A percentile compares a stretch with the other conserved stretches of the same genome.
These are phyloP conservation scores for Yamadazyma atmosphaerica DNA, from an alignment of 1,139 yeast species.

Conservation along the genomic window DNA sequence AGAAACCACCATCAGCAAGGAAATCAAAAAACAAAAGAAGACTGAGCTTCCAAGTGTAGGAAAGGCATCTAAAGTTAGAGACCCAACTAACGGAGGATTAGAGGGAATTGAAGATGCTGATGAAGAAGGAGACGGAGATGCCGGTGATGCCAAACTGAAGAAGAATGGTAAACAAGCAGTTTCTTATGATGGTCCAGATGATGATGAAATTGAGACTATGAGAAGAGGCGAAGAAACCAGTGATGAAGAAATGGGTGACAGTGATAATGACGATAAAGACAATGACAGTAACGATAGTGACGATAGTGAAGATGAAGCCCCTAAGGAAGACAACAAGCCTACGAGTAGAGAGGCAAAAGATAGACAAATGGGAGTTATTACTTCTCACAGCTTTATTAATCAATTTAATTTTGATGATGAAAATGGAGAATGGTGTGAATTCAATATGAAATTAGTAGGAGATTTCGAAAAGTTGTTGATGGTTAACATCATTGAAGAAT, in stretches of 20 bases:
- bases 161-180: slow-evolving; percentile 79
- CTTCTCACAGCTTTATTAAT: slow-evolving; percentile 70
- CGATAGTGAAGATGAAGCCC: slow-evolving; percentile 19
- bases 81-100: slow-evolving; percentile 38
- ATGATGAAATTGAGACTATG: slow-evolving; percentile 87
- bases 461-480: slow-evolving; percentile 85
- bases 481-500: slow-evolving; percentile 94
- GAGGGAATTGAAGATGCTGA: slow-evolving; percentile 52
- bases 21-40: slow-evolving; percentile 78
- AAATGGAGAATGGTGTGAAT: slow-evolving; percentile 89
- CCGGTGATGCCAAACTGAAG: slow-evolving; percentile 64
- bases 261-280: slow-evolving; percentile 21
- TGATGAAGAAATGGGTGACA: slow-evolving; percentile 54
- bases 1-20: slow-evolving; percentile 74
- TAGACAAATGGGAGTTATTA: slow-evolving; percentile 80
- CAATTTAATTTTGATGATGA: slow-evolving; percentile 88
- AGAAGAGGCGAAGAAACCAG: slow-evolving; percentile 74
- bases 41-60: slow-evolving; percentile 66
- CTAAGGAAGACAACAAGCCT: slow-evolving; percentile 4
- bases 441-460: slow-evolving; percentile 80
- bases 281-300: slow-evolving; percentile 21
- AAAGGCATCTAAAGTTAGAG: slow-evolving; percentile 60
- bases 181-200: slow-evolving; percentile 93
- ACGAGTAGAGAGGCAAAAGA: slow-evolving; percentile 60
- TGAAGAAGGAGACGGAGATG: slow-evolving; percentile 57